Evolutionary conservation across 768 basidiomycete genomes (phyloP), one percentile per base, ranked within the genome.

Genomic region (Tricholoma terreum): DNA sequence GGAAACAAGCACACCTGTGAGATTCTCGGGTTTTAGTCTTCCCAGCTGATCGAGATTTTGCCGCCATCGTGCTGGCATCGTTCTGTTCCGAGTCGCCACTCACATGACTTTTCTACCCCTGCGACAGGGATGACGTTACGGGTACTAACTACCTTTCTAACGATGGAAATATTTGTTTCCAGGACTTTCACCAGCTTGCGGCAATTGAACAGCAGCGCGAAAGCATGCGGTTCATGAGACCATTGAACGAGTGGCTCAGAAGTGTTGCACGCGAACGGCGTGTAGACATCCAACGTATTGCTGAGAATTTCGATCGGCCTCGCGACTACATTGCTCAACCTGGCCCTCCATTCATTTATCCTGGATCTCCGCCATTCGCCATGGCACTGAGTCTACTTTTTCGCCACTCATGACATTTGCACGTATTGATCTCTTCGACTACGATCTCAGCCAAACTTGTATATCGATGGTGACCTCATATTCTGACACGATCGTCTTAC

Each of bases 191-290:
- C 15, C 60, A 61, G 21, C 46, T 35, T 6, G 57, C 56, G 10
- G 31, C 53, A 4, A 6, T 46, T 11, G 57, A 61, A 7, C 54
- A 61, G 35, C 54, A 58, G 12, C 56, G 31, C 9, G 54, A 58
- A 31, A 21, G 6, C 2, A 17, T 38, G n/a, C 54, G 38, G n/a
- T 58, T 52, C 36, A 33, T 58, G 33, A 35, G 50, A 27, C 53
- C 55, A 4, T 24, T 61, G 27, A 58, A 42, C 21, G 50, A 15
- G 8, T 46, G 57, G 43, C 21, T 61, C n/a, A 53, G 43, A 19
- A 24, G 35, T 11, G 50, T 43, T 31, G 50, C 31, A 17, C 51
- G 40, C 19, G n/a, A 38, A 11, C 42, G 45, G n/a, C 40, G 27
- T 34, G 33, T 22, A 21, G 54, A 55, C 27, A 34, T 52, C 24